Conservation (phyloP, 116 monocot species). For the Cymodocea nodosa region DNA sequence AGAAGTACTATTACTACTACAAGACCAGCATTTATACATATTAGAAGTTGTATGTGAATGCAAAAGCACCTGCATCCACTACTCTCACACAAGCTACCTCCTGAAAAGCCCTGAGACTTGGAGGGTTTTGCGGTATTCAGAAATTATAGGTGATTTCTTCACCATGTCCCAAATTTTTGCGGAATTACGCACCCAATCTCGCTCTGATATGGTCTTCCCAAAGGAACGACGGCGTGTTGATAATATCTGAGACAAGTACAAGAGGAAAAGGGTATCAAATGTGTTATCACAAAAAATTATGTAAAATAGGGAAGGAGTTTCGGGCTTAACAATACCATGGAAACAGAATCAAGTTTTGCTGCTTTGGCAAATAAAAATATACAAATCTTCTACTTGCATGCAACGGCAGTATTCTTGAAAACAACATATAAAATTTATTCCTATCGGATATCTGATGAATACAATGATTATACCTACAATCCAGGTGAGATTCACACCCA, state of each 20-base stretch:
- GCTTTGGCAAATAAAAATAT: not conserved
- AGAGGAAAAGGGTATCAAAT: not conserved
- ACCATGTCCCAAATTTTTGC: conserved; percentile 79
- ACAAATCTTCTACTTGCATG: not conserved
- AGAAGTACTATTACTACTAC: too few relatives aligned
- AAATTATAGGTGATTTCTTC: conserved; percentile 64
- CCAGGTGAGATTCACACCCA: not conserved
- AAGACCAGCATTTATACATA: too few relatives aligned
- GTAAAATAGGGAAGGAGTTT: not conserved
- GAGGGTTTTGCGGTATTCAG: conserved; percentile 61
- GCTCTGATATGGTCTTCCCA: conserved; percentile 52
- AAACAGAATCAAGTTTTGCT: not conserved
- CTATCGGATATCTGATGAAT: not conserved
- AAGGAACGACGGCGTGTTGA: conserved; percentile 48
- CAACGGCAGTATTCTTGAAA: not conserved
- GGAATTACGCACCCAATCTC: conserved; percentile 75
- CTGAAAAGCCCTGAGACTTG: conserved; percentile 59
- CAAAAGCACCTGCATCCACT: too few relatives aligned
- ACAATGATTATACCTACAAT: not conserved
- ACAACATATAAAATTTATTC: not conserved
- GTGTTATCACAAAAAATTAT: not conserved
- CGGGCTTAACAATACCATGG: not conserved
- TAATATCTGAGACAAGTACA: conserved; percentile 35
- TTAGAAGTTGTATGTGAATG: too few relatives aligned
- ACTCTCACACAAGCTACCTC: conserved; percentile 17